phyloP scores from a whole-genome alignment of 2,329 filamentous ascomycete species.

The Aspergillus sojae region DNA sequence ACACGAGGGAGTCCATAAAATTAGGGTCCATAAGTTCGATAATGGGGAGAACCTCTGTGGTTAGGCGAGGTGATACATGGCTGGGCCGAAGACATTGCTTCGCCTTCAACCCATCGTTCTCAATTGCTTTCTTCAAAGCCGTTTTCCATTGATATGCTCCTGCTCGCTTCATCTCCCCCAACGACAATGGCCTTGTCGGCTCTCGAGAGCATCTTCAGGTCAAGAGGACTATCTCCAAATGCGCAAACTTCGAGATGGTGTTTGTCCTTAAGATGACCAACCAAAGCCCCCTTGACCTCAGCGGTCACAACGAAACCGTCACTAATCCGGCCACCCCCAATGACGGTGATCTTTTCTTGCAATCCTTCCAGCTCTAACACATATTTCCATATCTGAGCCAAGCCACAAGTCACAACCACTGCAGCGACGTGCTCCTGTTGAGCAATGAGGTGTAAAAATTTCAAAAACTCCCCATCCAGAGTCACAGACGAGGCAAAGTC shows the following conservation, averaged over 20 bases:
- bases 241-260: conserved; percentile 52
- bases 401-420: conserved; percentile 60
- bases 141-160: conserved; percentile 60
- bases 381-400: conserved; percentile 58
- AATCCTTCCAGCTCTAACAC: conserved; percentile 52
- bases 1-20: conserved; percentile 31
- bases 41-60: conserved; percentile 48
- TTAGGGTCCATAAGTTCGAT: conserved; percentile 31
- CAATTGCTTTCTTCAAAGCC: conserved; percentile 48
- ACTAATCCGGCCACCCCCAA: conserved; percentile 54
- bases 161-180: conserved; percentile 49
- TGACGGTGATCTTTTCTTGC: conserved; percentile 48
- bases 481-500: conserved; percentile 45
- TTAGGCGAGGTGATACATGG: conserved; percentile 45
- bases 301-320: conserved; percentile 57
- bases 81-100: conserved; percentile 53
- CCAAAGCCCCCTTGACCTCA: conserved; percentile 53
- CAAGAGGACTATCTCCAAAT: conserved; percentile 63
- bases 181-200: conserved; percentile 61
- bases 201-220: conserved; percentile 58
- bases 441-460: conserved; percentile 43
- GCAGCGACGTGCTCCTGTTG: conserved; percentile 44
- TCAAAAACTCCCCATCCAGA: conserved; percentile 53
- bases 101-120: conserved; percentile 42
- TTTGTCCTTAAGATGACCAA: conserved; percentile 41